phyloP scores from a whole-genome alignment of 208 protist genomes.

The Leishmania arabica region DNA sequence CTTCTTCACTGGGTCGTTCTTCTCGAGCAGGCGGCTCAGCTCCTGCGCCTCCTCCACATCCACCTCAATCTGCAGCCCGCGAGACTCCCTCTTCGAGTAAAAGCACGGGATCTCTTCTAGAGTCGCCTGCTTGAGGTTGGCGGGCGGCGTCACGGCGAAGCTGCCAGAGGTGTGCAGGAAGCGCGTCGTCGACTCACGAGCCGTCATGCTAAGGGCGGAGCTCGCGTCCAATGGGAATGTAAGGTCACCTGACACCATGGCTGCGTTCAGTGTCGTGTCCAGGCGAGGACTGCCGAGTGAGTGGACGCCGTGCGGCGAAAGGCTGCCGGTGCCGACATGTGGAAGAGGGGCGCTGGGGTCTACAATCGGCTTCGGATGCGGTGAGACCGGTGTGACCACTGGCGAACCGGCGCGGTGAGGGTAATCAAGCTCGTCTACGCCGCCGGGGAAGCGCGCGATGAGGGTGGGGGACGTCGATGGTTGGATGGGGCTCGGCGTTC shows the following conservation, averaged over 20 bases:
- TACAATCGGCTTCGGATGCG: constrained; percentile 53
- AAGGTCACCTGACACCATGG: constrained; percentile 46
- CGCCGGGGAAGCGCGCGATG: constrained; percentile 46
- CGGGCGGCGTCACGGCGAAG: constrained; percentile 54
- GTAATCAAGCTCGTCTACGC: constrained; percentile 79
- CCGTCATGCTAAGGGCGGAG: constrained; percentile 21
- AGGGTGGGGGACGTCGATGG: constrained; percentile 10
- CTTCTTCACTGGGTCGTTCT: constrained; percentile 39
- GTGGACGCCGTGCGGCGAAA: constrained; percentile 37
- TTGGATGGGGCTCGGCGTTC: constrained; percentile 57
- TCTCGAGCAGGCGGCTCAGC: constrained; percentile 55
- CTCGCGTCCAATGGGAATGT: constrained; percentile 31
- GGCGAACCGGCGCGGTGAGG: constrained; percentile 58
- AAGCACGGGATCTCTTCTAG: constrained; percentile 75
- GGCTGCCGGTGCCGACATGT: constrained; percentile 29
- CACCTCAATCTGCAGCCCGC: constrained; percentile 38
- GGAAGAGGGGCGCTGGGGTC: constrained; percentile 76
- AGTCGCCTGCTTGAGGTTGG: constrained; percentile 62
- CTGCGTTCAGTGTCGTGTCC: constrained; percentile 39
- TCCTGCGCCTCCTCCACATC: constrained; percentile 43
- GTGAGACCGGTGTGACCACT: constrained; percentile 28
- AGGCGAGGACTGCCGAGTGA: constrained; percentile 29
- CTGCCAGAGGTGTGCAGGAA: constrained; percentile 57
- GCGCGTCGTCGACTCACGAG: constrained; percentile 38
- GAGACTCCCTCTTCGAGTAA: constrained; percentile 65